Evolutionary conservation across 1,139 yeast species (phyloP).

Genomic region (Magnusiomyces clavatus): DNA sequence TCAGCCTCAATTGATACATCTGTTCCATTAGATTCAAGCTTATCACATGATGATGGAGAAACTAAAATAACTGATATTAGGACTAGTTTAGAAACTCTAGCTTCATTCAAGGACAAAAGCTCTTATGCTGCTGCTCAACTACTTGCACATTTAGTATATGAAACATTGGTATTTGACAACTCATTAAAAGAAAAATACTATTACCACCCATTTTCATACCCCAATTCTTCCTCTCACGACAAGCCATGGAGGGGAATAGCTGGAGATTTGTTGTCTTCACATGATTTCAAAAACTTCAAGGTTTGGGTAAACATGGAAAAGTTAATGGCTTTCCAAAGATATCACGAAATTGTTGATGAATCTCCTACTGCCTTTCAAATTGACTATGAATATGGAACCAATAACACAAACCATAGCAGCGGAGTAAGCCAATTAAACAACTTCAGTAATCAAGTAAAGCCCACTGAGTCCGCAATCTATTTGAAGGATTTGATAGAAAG

Average conservation of each 20-base stretch:
- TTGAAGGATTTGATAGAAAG: slow-evolving; percentile 57
- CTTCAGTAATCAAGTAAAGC: slow-evolving; percentile 36
- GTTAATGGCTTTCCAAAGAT: slow-evolving; percentile 35
- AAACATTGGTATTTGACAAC: slow-evolving; percentile 53
- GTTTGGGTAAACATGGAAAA: slow-evolving; percentile 65
- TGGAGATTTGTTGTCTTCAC: slow-evolving; percentile 43
- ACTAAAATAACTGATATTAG: no score
- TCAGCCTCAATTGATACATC: slow-evolving; percentile 28
- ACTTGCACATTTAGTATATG: slow-evolving; percentile 54
- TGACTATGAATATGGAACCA: slow-evolving; percentile 48
- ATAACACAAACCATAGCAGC: no score
- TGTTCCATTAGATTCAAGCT: no score
- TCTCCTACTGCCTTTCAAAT: slow-evolving; percentile 50
- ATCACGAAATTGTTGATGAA: slow-evolving; percentile 45
- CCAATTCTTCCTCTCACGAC: slow-evolving; percentile 11
- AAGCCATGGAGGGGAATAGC: slow-evolving; percentile 52
- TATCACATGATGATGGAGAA: no score
- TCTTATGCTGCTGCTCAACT: slow-evolving; percentile 34
- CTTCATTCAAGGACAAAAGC: no score
- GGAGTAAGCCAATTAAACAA: no score
- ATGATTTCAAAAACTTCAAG: slow-evolving; percentile 34
- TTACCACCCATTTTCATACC: slow-evolving; percentile 43
- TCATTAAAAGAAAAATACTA: slow-evolving; percentile 45
- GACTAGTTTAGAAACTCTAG: no score
- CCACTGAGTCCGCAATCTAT: slow-evolving; percentile 61